These are phyloP conservation scores for Lotus japonicus DNA, from an alignment of 306 rosid species.

Conservation along the genomic window DNA sequence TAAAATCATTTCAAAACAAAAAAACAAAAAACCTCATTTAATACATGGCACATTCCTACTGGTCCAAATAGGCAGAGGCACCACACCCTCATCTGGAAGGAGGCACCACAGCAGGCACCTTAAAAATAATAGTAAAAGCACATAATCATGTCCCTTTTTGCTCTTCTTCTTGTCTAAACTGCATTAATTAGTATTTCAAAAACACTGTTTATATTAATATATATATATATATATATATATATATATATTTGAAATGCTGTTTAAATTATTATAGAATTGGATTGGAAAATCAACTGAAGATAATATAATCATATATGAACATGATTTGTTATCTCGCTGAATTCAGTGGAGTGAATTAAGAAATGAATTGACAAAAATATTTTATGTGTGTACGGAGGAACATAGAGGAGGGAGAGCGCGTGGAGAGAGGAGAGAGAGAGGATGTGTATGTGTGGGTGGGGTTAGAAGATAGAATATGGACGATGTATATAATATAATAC, in stretches of 20 bases:
- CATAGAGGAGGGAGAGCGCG: conserved; percentile 23
- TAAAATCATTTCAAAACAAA: too few relatives aligned
- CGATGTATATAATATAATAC: background rate
- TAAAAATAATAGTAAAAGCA: background rate
- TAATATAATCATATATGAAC: background rate
- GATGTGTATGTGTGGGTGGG: conserved; percentile 52
- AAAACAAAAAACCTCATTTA: too few relatives aligned
- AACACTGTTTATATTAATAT: background rate
- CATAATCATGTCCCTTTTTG: background rate
- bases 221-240: too few relatives aligned
- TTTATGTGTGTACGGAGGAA: background rate
- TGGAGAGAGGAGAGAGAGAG: conserved; percentile 11
- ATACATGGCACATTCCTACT: too few relatives aligned
- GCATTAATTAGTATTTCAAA: background rate
- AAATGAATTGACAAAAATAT: conserved; percentile 13
- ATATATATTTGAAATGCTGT: too few relatives aligned
- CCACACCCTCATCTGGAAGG: too few relatives aligned
- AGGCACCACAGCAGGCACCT: too few relatives aligned
- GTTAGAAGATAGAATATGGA: conserved; percentile 26
- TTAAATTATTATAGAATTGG: background rate
- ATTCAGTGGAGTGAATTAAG: conserved; percentile 1
- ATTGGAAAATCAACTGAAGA: background rate
- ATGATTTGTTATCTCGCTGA: background rate
- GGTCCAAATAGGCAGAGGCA: too few relatives aligned
- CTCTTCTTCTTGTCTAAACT: background rate